Evolutionary conservation across 192 early-diverging fungal species (phyloP).

Genomic region (Rhizophagus clarus): DNA sequence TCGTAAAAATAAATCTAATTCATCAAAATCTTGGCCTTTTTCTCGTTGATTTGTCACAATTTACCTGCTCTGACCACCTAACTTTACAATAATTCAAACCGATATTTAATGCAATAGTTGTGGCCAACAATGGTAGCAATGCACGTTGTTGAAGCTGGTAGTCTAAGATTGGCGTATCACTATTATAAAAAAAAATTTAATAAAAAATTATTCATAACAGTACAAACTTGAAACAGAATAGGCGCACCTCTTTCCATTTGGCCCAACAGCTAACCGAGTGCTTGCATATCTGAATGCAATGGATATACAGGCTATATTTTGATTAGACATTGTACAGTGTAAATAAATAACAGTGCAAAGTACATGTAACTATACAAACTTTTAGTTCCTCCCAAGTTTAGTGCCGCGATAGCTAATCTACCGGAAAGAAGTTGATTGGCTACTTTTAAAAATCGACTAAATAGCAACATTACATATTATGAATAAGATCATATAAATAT

Average conservation of each 20-base stretch:
- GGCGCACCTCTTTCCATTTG: constrained; percentile 64
- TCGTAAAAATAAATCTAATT: not conserved
- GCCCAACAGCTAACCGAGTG: constrained; percentile 70
- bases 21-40: no score
- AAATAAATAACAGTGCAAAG: not conserved
- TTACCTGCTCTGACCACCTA: constrained; percentile 51
- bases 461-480: not conserved
- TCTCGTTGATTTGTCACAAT: no score
- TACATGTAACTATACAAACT: constrained; percentile 33
- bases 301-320: constrained; percentile 40
- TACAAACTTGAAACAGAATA: not conserved
- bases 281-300: constrained; percentile 77
- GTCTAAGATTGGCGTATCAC: constrained; percentile 71
- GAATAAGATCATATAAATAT: not conserved
- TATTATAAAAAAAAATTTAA: constrained; percentile 4
- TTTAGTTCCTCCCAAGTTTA: constrained; percentile 71
- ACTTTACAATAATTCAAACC: constrained; percentile 78
- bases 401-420: constrained; percentile 67
- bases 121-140: constrained; percentile 65
- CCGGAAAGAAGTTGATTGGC: constrained; percentile 77
- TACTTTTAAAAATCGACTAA: constrained; percentile 73
- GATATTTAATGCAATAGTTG: constrained; percentile 70
- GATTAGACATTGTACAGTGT: not conserved
- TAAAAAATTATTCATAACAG: not conserved
- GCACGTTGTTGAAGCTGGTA: constrained; percentile 82